Base-by-base conservation (phyloP, 257 asterid species). In the Solanum bulbocastanum region DNA sequence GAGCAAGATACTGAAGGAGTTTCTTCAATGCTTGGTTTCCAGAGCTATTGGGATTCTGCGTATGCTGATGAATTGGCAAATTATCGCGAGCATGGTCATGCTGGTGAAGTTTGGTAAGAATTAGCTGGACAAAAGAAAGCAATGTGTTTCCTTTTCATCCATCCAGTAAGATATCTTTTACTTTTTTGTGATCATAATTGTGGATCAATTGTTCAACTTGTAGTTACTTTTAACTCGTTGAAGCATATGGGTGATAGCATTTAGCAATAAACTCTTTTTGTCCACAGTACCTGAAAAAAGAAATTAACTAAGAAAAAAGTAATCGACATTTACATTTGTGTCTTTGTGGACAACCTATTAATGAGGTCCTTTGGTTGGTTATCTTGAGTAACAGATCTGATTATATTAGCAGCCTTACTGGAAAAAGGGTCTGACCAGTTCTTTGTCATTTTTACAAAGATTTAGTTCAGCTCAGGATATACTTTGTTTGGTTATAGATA, bases 61-160 rank as follows among this genome's bases (percentile, higher is more conserved):
- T 97, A 97, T 93, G 98, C 99, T 1, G 98, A 94, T 90, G 99
- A 97, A 89, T 88, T 97, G 92, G 86, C 94, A 3, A 97, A 95
- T 89, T 97, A 96, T 90, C 94, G 95, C 72, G 99, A 95, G 88
- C 99, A 97, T 68, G 99, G 99, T 75, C 99, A 97, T 90, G 89
- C 94, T 89, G 99, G 99, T 86, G 99, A 97, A 95, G 93, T 97
- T 91, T 96, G 99, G 99, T 96, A 91, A 90, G 94, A 58, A 69
- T 85, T 86, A 30, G 79, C 32, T 75, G 69, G 8, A 69, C 49
- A 18, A 40, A 8, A 79, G 9, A 42, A 25, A 25, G 13, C 65
- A 44, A 15, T 44, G 13, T 79, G 18, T 79, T 44, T 27, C n/a
- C 60, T 25, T n/a, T 25, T 40, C 23, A 40, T 78, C 36, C 60